Base-by-base conservation (phyloP, 139 green algal genomes). In the Coelastrella sp. region DNA sequence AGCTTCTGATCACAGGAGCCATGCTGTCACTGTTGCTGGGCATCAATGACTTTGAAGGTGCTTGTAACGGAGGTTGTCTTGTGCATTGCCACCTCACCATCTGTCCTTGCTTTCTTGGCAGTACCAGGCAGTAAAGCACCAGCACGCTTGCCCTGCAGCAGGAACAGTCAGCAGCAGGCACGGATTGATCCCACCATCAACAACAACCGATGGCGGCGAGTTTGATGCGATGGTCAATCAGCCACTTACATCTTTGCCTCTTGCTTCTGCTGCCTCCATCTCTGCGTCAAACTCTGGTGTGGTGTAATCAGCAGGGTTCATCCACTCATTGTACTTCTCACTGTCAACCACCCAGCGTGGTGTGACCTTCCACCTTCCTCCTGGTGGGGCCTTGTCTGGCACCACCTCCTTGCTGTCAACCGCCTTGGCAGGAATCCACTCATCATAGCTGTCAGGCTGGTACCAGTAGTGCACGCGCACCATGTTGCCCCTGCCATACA, bases 301-400 rank as follows among this genome's bases (percentile, higher is more conserved):
- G 73, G 96, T 94, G 74, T 99, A 99, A 85, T 99, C 97, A 6
- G 90, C 90, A 0, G 94, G 94, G 90, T 99, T 98, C 96, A 98
- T 98, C 97, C 97, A 99, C 90, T 99, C 97, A 89, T 99, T 99
- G 94, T 94, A 99, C 92, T 94, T 94, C 61, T 96, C 94, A 20
- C 91, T 95, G 92, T 99, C 97, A 9, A 82, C 82, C 12, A 99
- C 65, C 96, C 96, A 99, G n/a, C 95, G 93, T 6, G 88, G 57
- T 25, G 95, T 94, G 27, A 98, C 94, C 84, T 95, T 92, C 90
- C 84, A 94, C 91, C 74, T 58, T 58, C 74, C 68, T 27, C 68
- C 68, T 25, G 68, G 68, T 24, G 17, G 68, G 15, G 68, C 19
- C 68, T 76, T 76, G 19, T 76, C 73, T 82, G 74, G 11, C 25